Evolutionary conservation across 345 rosid species (phyloP).

Genomic region (Jatropha curcas): DNA sequence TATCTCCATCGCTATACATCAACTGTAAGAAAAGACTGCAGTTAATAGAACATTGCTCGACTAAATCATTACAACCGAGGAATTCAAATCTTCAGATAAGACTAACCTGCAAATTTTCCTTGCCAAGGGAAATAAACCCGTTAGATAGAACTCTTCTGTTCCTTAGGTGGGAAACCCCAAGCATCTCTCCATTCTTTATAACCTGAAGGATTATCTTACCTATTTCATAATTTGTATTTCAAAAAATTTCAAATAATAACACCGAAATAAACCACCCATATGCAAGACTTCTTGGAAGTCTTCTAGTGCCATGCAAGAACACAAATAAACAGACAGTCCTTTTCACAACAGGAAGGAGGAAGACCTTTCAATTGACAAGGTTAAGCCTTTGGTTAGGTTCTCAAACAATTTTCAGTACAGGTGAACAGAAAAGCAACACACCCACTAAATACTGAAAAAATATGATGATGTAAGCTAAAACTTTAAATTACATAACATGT

Average conservation of each 20-base stretch:
- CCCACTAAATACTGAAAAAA: background rate
- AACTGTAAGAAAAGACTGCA: constrained; percentile 53
- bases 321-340: background rate
- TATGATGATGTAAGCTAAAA: background rate
- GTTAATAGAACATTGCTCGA: constrained; percentile 19
- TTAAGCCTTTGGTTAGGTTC: background rate
- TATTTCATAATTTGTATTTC: background rate
- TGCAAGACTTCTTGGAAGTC: no score
- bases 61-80: constrained; percentile 15
- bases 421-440: background rate
- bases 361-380: background rate
- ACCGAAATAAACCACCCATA: constrained; percentile 1
- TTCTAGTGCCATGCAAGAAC: constrained; percentile 1
- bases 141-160: constrained; percentile 92
- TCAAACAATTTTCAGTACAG: background rate
- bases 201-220: constrained; percentile 53
- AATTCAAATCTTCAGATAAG: constrained; percentile 19
- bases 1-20: constrained; percentile 97
- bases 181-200: constrained; percentile 99
- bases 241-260: constrained; percentile 1
- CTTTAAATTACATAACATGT: background rate
- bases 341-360: background rate
- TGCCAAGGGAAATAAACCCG: constrained; percentile 89
- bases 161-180: constrained; percentile 97
- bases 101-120: constrained; percentile 88